Percentiles rank a stretch among this genome's conserved stretches.
These are phyloP conservation scores for Gossypium ekmanianum DNA, from an alignment of 345 rosid genomes.

Conservation along the genomic window DNA sequence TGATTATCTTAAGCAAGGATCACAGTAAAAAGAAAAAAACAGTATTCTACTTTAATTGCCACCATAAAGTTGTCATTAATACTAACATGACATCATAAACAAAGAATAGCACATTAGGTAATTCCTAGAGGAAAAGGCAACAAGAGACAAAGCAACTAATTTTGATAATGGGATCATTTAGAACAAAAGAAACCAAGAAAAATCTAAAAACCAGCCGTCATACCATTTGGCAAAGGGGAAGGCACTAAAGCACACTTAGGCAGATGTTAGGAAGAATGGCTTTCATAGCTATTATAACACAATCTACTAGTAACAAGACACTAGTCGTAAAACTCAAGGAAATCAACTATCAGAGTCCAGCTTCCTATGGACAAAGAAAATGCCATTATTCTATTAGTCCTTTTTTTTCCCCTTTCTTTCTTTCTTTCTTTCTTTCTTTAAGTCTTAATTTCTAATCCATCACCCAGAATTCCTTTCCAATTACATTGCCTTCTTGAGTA, in stretches of 20 bases:
- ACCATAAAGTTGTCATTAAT: background rate
- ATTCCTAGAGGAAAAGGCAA: background rate
- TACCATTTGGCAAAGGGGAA: background rate
- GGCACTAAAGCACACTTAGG: background rate
- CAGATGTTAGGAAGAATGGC: background rate
- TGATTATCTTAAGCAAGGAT: background rate
- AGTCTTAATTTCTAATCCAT: background rate
- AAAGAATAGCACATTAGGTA: background rate
- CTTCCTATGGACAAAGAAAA: background rate
- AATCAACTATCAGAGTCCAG: background rate
- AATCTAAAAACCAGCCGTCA: background rate
- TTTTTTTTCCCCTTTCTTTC: background rate
- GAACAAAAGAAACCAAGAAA: background rate
- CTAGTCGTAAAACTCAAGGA: background rate
- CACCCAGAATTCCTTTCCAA: background rate
- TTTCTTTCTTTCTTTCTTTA: background rate
- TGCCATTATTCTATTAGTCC: background rate
- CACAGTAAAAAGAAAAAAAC: background rate
- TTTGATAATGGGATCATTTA: background rate
- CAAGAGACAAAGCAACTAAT: background rate
- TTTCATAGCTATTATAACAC: background rate
- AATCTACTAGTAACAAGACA: background rate
- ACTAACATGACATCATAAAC: background rate
- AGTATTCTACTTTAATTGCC: background rate
- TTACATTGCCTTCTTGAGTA: background rate